Conservation (phyloP, 331 rosid genomes). For the Acacia concinna region DNA sequence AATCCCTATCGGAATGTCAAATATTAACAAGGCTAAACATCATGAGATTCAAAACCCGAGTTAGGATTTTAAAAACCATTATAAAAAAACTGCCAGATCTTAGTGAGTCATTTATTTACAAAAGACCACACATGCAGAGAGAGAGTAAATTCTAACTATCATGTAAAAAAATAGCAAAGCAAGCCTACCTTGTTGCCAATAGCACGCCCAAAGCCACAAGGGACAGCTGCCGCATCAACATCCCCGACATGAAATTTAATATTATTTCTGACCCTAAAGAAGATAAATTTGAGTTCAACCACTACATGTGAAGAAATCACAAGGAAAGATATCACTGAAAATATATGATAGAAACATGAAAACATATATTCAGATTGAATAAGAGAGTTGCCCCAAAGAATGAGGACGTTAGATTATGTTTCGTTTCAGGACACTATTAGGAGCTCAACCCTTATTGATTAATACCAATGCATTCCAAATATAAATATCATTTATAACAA, state of each 20-base stretch:
- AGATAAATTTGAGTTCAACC: conserved; percentile 35
- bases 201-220: conserved; percentile 98
- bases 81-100: not conserved
- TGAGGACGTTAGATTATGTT: conserved; percentile 19
- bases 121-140: not conserved
- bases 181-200: conserved; percentile 88
- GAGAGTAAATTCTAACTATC: conserved; percentile 9
- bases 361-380: conserved; percentile 29
- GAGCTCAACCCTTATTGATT: conserved; percentile 16
- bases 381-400: not conserved
- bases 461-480: conserved; percentile 29
- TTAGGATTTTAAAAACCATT: not conserved
- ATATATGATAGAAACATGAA: not conserved
- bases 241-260: conserved; percentile 82
- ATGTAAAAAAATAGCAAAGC: conserved; percentile 30
- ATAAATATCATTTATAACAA: conserved; percentile 24
- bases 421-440: conserved; percentile 24
- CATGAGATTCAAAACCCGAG: conserved; percentile 8
- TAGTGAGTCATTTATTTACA: conserved; percentile 8
- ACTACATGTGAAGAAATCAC: conserved; percentile 33
- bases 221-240: conserved; percentile 97
- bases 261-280: conserved; percentile 72
- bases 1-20: not conserved
- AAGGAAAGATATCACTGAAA: conserved; percentile 4
- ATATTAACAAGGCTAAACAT: conserved; percentile 17